Evolutionary conservation across 2,329 filamentous ascomycete species (phyloP), one percentile per base, ranked within the genome.

Genomic region (Pyricularia sp.): DNA sequence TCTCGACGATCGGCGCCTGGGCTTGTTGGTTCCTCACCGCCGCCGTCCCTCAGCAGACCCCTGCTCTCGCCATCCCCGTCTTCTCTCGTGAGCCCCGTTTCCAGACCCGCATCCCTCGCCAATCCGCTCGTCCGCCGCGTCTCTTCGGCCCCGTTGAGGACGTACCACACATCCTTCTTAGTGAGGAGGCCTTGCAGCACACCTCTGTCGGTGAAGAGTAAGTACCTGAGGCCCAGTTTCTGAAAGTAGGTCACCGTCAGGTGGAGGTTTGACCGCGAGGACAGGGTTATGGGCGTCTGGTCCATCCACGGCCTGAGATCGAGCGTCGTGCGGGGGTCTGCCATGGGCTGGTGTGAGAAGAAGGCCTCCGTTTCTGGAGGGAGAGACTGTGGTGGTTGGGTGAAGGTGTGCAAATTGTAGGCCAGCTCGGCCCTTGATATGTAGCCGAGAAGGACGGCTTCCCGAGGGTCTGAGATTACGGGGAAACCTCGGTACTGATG

Each of bases 291-390:
- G 0, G 95, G 95, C 0, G 95, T 99, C 78, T 97, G 94, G 78
- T 99, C 95, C 93, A 99, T 97, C 95, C 95, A 99, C 2, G 94
- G 94, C 9, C 94, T 85, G 12, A 99, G 85, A 79, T 99, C 95
- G 58, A 99, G 87, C 0, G 90, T 93, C 20, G 88, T 85, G 25
- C 85, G 83, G 0, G 92, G 91, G 74, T 97, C 92, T 0, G 91
- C 90, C 68, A 94, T 88, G 2, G 92, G 90, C 75, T 94, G 91
- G 76, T 96, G 92, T 0, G 88, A 85, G 79, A 99, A 97, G 79
- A 91, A 93, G 63, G 90, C 90, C 73, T 94, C 91, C 0, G 93
- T 91, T 70, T 91, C 88, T 0, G 85, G 83, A 0, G 89, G 83
- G 1, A 96, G 82, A 66, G 83, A 84, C 61, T 88, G 85, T 50